phyloP scores from a whole-genome alignment of 305 asterid genomes.

The Solanum chacoense region DNA sequence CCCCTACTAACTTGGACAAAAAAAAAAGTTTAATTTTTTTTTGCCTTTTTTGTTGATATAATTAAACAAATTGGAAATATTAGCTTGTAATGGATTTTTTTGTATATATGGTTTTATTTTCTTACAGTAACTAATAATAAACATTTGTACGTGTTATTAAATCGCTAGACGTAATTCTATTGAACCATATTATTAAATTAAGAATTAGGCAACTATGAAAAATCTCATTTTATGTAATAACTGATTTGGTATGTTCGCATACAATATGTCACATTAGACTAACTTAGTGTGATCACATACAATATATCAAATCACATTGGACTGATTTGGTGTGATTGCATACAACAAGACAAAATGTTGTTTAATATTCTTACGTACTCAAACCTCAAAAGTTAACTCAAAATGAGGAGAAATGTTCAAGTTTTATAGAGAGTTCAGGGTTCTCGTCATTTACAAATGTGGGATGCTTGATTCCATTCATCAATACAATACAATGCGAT shows the following conservation, averaged over 20 bases:
- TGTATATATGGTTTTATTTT: neutral
- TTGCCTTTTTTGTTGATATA: neutral
- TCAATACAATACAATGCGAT: neutral
- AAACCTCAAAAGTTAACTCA: neutral
- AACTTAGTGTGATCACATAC: neutral
- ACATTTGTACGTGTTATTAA: neutral
- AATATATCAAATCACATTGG: too few relatives aligned
- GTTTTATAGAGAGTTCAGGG: too few relatives aligned
- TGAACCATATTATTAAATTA: neutral
- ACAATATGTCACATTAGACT: neutral
- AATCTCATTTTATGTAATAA: neutral
- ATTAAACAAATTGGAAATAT: neutral
- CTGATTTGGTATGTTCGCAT: neutral
- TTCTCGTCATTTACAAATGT: too few relatives aligned
- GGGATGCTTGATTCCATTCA: neutral
- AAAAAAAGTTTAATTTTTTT: too few relatives aligned
- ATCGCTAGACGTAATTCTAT: neutral
- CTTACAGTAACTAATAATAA: neutral
- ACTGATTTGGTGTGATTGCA: too few relatives aligned
- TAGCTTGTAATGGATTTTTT: neutral
- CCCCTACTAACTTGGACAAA: neutral
- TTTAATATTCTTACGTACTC: too few relatives aligned
- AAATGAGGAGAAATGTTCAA: too few relatives aligned
- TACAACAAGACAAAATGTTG: neutral
- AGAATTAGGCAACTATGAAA: neutral